Evolutionary conservation across 2,329 filamentous ascomycete genomes (phyloP).

Genomic region (Penicillium nordicum): DNA sequence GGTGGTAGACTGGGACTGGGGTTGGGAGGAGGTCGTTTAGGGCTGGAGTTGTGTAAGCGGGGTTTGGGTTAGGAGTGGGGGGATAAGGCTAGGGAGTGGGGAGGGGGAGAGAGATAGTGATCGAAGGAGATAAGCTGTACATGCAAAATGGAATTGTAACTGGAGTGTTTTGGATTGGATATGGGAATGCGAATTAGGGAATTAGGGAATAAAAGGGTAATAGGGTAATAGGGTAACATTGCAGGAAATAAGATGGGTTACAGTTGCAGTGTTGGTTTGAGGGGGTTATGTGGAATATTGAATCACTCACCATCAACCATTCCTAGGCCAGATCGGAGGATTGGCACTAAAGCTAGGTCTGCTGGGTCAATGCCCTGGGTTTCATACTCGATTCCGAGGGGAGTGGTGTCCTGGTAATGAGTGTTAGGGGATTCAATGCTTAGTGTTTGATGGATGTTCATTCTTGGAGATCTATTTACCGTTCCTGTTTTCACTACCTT

Average conservation of each 20-base stretch:
- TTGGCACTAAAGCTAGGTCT: constrained; percentile 78
- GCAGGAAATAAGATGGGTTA: background rate
- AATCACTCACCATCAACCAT: constrained; percentile 74
- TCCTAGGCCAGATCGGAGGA: constrained; percentile 84
- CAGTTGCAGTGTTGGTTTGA: background rate
- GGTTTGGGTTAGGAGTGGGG: background rate
- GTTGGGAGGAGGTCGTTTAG: constrained; percentile 76
- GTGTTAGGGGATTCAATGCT: background rate
- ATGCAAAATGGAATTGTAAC: background rate
- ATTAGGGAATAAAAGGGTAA: background rate
- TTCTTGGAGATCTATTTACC: constrained; percentile 49
- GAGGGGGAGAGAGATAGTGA: background rate
- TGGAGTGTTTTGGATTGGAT: background rate
- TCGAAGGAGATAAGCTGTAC: background rate
- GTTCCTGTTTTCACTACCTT: constrained; percentile 57
- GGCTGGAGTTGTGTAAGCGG: constrained; percentile 48
- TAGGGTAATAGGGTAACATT: background rate
- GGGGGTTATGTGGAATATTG: background rate
- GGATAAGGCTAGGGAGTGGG: background rate
- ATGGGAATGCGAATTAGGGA: background rate
- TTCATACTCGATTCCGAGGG: constrained; percentile 72
- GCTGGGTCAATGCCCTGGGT: constrained; percentile 61
- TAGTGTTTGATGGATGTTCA: constrained; percentile 3
- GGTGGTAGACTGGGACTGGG: constrained; percentile 82
- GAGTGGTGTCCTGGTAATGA: constrained; percentile 65